phyloP scores from a whole-genome alignment of 345 rosid genomes.

The Syzygium oleosum region DNA sequence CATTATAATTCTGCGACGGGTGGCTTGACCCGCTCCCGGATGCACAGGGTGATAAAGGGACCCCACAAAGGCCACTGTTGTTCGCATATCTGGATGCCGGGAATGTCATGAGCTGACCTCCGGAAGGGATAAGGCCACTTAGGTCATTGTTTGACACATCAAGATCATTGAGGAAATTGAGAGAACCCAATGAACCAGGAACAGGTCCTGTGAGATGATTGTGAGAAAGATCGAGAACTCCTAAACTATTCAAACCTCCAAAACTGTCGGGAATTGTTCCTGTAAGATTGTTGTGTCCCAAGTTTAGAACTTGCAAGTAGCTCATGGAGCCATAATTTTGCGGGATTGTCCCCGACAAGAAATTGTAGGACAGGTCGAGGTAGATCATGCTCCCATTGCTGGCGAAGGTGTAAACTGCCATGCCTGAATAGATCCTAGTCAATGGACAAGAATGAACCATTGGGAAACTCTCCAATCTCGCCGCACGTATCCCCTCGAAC shows the following conservation, averaged over 20 bases:
- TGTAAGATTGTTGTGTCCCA: conserved; percentile 71
- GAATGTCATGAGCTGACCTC: conserved; percentile 94
- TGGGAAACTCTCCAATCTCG: conserved; percentile 56
- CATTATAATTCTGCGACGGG: conserved; percentile 1
- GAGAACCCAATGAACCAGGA: conserved; percentile 68
- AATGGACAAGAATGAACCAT: conserved; percentile 89
- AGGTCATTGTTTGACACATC: conserved; percentile 93
- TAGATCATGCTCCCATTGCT: conserved; percentile 84
- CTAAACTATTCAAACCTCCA: conserved; percentile 66
- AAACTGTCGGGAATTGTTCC: conserved; percentile 74
- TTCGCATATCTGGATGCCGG: conserved; percentile 74
- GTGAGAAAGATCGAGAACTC: conserved; percentile 91
- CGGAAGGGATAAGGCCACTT: conserved; percentile 77
- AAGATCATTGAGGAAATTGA: conserved; percentile 84
- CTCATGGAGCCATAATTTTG: conserved; percentile 52
- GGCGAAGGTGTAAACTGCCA: conserved; percentile 64
- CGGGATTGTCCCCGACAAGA: conserved; percentile 62
- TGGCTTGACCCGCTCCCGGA: conserved; percentile 17
- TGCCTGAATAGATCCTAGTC: conserved; percentile 77
- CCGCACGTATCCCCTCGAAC: conserved; percentile 71
- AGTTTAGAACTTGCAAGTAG: conserved; percentile 81
- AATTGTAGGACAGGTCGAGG: conserved; percentile 83
- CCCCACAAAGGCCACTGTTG: conserved; percentile 90
- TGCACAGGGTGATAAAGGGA: conserved; percentile 66
- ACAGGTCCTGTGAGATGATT: conserved; percentile 64